These are phyloP conservation scores for Colletotrichum karsti DNA, from an alignment of 2,329 filamentous ascomycete genomes.

Conservation along the genomic window DNA sequence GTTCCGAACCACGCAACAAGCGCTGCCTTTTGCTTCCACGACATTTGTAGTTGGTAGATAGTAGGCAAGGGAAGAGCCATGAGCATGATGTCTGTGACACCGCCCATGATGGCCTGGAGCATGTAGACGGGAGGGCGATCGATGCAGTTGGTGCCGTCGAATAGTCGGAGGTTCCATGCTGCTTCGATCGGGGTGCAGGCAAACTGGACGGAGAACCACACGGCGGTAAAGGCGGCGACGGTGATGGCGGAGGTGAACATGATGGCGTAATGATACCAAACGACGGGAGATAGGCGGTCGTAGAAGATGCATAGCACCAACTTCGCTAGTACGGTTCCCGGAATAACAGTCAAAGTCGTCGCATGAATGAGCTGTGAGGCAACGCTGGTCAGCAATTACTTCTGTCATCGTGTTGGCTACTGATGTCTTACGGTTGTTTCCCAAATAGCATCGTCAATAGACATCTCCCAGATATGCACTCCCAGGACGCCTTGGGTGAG, in stretches of 20 bases:
- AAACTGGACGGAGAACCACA: conserved; percentile 42
- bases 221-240: conserved; percentile 34
- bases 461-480: conserved; percentile 29
- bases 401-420: conserved; percentile 5
- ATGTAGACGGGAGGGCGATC: conserved; percentile 54
- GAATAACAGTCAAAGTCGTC: conserved; percentile 38
- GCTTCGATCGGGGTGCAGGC: conserved; percentile 41
- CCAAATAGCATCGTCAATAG: neutral
- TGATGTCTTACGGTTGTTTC: neutral
- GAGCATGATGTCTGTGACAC: conserved; percentile 56
- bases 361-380: conserved; percentile 30
- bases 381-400: neutral
- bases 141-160: conserved; percentile 47
- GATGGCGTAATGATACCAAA: conserved; percentile 39
- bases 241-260: conserved; percentile 40
- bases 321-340: conserved; percentile 44
- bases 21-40: conserved; percentile 53
- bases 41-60: conserved; percentile 52
- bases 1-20: conserved; percentile 53
- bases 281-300: conserved; percentile 42
- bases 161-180: conserved; percentile 38
- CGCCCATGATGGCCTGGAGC: conserved; percentile 54
- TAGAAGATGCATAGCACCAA: conserved; percentile 48
- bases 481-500: neutral
- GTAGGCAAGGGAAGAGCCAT: conserved; percentile 55